Evolutionary conservation across 768 basidiomycete species (phyloP), one percentile per base, ranked within the genome.

Genomic region (Hygrophorus pudorinus): DNA sequence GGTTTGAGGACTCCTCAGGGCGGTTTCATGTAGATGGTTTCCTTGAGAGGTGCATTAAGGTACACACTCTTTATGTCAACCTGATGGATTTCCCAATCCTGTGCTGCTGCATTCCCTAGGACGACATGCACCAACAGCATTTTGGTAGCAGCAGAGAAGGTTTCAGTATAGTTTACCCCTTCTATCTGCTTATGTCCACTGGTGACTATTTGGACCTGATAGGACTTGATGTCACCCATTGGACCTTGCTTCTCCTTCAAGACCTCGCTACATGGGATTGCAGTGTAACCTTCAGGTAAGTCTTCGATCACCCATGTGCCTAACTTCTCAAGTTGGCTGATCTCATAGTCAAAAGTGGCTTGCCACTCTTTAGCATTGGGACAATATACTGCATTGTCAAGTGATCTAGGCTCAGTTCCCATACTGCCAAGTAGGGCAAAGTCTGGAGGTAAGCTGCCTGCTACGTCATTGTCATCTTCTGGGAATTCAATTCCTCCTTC

Each of bases 1-100:
- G 41, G 30, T 5, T 8, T 20, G 11, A 5, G 11, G 13, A 11
- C 11, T 3, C 64, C 59, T 0, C 46, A 54, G 1, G 62, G 62
- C 16, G 55, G 49, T 16, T 54, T 28, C 59, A 71, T 64, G 51
- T 62, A 71, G 42, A 70, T 63, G 7, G 43, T 28, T 29, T 54
- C 51, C 7, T 44, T 34, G 20, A 45, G 45, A 31, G 43, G 31
- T 47, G 48, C 47, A 24, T 57, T 56, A 2, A 67, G 55, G 1
- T 60, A 50, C 5, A 44, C 48, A 1, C 49, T n/a, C 45, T 8
- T 51, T 48, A 37, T n/a, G n/a, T n/a, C n/a, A n/a, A n/a, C n/a
- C n/a, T n/a, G n/a, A n/a, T n/a, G n/a, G n/a, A n/a, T n/a, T 67
- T 54, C 48, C 68, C 63, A 11, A 65, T 48, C 28, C 42, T 49